A percentile compares a stretch with the other conserved stretches of the same genome.
Conservation (phyloP, 345 rosid genomes). For the Gossypium bickii region DNA sequence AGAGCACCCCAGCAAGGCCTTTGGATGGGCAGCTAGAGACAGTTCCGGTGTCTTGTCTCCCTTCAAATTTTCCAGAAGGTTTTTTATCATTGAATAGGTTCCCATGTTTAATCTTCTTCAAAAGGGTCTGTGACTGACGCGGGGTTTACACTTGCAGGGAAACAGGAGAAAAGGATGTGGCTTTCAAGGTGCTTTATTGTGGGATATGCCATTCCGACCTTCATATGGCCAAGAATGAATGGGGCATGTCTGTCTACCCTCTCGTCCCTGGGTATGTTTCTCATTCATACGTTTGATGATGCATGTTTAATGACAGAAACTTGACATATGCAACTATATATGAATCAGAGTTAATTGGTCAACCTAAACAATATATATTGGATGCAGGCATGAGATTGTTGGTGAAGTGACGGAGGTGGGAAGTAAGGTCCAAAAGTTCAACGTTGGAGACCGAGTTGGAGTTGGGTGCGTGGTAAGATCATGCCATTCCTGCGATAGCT, state of each 20-base stretch:
- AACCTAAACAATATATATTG: no score
- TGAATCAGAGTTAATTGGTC: no score
- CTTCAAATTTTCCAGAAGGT: slow-evolving; percentile 43
- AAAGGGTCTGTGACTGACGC: no score
- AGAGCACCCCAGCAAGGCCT: slow-evolving; percentile 29
- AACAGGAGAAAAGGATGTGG: slow-evolving; percentile 31
- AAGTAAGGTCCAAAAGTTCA: slow-evolving; percentile 42
- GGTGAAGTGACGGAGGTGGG: slow-evolving; percentile 59
- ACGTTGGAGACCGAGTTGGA: slow-evolving; percentile 52
- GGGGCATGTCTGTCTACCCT: slow-evolving; percentile 45
- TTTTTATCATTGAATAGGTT: not conserved
- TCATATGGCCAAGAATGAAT: slow-evolving; percentile 38
- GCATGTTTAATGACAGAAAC: no score
- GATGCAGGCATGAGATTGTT: slow-evolving; percentile 37
- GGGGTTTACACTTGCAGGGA: slow-evolving; percentile 24
- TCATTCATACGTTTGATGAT: no score
- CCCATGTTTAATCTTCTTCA: not conserved
- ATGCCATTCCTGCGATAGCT: slow-evolving; percentile 43
- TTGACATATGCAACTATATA: no score
- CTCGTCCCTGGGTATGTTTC: slow-evolving; percentile 48
- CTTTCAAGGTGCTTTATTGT: slow-evolving; percentile 26
- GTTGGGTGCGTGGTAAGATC: slow-evolving; percentile 52
- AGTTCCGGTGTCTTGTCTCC: slow-evolving; percentile 42
- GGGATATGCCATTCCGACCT: slow-evolving; percentile 55
- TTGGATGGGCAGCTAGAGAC: slow-evolving; percentile 53